phyloP scores from a whole-genome alignment of 257 asterid genomes.

The Gentiana straminea region DNA sequence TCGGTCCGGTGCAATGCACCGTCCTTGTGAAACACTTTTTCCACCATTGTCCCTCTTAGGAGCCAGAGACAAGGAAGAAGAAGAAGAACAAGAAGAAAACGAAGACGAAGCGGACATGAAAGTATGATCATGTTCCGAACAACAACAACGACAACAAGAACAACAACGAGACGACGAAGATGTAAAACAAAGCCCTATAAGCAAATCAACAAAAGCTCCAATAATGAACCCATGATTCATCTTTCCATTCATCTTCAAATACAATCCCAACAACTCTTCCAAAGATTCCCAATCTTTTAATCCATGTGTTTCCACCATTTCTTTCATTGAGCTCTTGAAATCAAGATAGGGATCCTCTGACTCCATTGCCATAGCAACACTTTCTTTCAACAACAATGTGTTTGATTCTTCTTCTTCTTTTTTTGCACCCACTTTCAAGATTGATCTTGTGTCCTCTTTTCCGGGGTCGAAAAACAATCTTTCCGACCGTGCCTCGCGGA shows the following conservation, averaged over 20 bases:
- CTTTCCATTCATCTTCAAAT: constrained; percentile 61
- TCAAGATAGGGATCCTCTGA: constrained; percentile 75
- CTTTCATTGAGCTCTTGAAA: constrained; percentile 79
- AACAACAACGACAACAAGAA: neutral
- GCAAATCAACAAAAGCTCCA: constrained; percentile 73
- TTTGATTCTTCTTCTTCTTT: neutral
- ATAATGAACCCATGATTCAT: constrained; percentile 55
- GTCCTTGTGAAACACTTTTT: too few relatives aligned
- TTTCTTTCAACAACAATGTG: constrained; percentile 36
- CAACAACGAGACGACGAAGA: constrained; percentile 12
- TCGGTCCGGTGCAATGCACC: too few relatives aligned
- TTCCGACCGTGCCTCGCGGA: constrained; percentile 29
- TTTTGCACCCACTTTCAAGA: constrained; percentile 7
- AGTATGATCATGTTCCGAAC: neutral
- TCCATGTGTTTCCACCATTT: constrained; percentile 79
- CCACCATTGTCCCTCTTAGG: too few relatives aligned
- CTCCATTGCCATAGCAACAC: constrained; percentile 61
- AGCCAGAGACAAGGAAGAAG: neutral
- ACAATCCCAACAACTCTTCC: constrained; percentile 77
- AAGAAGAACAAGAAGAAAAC: constrained; percentile 38
- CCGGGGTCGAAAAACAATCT: constrained; percentile 6
- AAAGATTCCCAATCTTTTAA: constrained; percentile 69
- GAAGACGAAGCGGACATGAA: constrained; percentile 52
- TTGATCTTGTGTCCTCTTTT: constrained; percentile 27
- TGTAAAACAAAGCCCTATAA: constrained; percentile 26